Conservation (phyloP, 2,329 filamentous ascomycete species). For the Nigrograna mackinnonii region DNA sequence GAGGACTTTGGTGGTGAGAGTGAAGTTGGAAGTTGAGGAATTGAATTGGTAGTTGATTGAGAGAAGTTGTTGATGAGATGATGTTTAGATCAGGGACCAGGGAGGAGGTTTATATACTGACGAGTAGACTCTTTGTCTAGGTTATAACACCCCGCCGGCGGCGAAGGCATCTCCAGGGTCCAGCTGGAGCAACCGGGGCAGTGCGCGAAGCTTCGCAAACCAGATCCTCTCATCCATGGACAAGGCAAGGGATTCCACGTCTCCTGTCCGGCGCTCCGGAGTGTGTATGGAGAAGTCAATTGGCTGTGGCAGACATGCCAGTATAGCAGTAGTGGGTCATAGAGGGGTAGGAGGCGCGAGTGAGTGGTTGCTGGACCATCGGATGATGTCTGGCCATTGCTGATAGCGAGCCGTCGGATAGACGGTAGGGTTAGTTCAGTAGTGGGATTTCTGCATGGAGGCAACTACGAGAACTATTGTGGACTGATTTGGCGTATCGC, state of each 20-base stretch:
- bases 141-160: not conserved
- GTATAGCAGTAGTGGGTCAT: slow-evolving; percentile 13
- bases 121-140: slow-evolving; percentile 3
- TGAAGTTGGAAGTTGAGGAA: not conserved
- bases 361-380: slow-evolving; percentile 20
- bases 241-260: slow-evolving; percentile 7
- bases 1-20: not conserved
- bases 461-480: slow-evolving; percentile 1
- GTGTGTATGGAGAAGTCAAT: not conserved
- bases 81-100: not conserved
- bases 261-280: slow-evolving; percentile 29
- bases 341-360: slow-evolving; percentile 22
- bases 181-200: not conserved
- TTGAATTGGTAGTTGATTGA: slow-evolving; percentile 2
- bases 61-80: slow-evolving; percentile 5
- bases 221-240: slow-evolving; percentile 22
- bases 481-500: slow-evolving; percentile 6
- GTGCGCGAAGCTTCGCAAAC: slow-evolving; percentile 1
- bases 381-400: slow-evolving; percentile 24
- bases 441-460: no score
- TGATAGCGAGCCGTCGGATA: slow-evolving; percentile 21
- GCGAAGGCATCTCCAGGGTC: not conserved
- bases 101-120: slow-evolving; percentile 4
- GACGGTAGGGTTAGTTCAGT: slow-evolving; percentile 17
- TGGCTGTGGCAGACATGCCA: not conserved